Evolutionary conservation across 805 yeast genomes (phyloP).

Genomic region (Metschnikowia chrysomelidarum): DNA sequence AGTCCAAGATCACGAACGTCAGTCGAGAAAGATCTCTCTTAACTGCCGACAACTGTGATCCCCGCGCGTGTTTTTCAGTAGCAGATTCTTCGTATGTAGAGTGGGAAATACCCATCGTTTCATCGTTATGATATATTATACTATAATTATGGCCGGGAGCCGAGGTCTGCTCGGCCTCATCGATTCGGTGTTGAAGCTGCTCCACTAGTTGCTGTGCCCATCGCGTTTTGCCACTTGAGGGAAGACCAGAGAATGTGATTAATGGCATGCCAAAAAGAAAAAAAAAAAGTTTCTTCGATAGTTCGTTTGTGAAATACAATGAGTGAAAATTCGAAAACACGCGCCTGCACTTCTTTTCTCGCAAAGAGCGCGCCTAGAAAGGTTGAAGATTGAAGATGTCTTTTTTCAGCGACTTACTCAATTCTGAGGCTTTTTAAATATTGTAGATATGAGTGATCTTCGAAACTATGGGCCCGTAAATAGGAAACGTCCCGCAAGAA

Average conservation of each 20-base stretch:
- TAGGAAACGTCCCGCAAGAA: no score
- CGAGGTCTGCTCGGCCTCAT: constrained; percentile 30
- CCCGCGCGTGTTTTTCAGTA: constrained; percentile 78
- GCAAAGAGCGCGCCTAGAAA: no score
- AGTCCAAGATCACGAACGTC: constrained; percentile 79
- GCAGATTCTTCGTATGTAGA: constrained; percentile 66
- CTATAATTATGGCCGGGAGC: constrained; percentile 55
- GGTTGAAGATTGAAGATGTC: no score
- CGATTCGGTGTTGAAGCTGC: constrained; percentile 47
- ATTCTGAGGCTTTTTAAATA: no score
- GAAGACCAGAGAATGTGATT: constrained; percentile 78
- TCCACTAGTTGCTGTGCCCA: constrained; percentile 58
- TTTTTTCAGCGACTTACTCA: no score
- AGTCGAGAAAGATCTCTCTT: constrained; percentile 70
- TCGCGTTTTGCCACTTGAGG: constrained; percentile 79
- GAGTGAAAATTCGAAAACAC: no score
- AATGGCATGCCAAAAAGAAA: no score
- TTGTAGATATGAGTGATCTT: no score
- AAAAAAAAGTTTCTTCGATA: not conserved
- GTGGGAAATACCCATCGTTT: constrained; percentile 68
- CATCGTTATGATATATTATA: constrained; percentile 75
- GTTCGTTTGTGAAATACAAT: not conserved
- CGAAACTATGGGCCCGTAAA: no score
- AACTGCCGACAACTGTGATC: constrained; percentile 84
- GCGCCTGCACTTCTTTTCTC: no score